phyloP scores from a whole-genome alignment of 192 early-diverging fungal species.

The Backusella westeae region DNA sequence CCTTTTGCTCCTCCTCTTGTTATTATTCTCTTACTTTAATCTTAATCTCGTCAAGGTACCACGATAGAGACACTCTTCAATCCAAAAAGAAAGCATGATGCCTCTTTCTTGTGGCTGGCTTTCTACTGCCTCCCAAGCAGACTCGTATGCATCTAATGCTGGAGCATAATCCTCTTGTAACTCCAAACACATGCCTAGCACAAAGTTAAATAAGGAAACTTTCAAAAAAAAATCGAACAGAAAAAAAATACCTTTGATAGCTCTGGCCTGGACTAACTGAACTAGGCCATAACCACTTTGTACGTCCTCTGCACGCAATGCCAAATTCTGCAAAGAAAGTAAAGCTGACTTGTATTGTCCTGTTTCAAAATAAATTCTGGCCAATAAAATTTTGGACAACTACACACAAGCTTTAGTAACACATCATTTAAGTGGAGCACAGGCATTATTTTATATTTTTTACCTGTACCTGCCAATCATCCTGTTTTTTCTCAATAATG shows the following conservation, averaged over 20 bases:
- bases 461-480: conserved; percentile 19
- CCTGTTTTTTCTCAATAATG: background rate
- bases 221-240: background rate
- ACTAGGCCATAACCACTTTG: conserved; percentile 55
- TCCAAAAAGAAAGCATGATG: conserved; percentile 14
- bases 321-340: conserved; percentile 28
- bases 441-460: background rate
- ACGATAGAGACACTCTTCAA: conserved; percentile 19
- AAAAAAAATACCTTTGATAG: conserved; percentile 48
- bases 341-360: conserved; percentile 47
- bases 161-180: conserved; percentile 33
- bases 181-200: conserved; percentile 44
- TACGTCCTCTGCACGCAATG: conserved; percentile 36
- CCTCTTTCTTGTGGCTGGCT: conserved; percentile 28
- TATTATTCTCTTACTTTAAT: conserved; percentile 2
- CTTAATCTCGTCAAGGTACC: conserved; percentile 1
- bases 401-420: background rate
- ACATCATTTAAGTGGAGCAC: background rate
- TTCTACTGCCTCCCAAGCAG: conserved; percentile 27
- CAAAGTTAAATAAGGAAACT: background rate
- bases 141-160: conserved; percentile 53
- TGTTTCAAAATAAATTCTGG: conserved; percentile 55
- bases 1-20: background rate
- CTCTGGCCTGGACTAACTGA: conserved; percentile 50
- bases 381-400: conserved; percentile 51